These are phyloP conservation scores for Microbotryum lychnidis-dioicae DNA, from an alignment of 1,284 basidiomycete species.

Conservation along the genomic window DNA sequence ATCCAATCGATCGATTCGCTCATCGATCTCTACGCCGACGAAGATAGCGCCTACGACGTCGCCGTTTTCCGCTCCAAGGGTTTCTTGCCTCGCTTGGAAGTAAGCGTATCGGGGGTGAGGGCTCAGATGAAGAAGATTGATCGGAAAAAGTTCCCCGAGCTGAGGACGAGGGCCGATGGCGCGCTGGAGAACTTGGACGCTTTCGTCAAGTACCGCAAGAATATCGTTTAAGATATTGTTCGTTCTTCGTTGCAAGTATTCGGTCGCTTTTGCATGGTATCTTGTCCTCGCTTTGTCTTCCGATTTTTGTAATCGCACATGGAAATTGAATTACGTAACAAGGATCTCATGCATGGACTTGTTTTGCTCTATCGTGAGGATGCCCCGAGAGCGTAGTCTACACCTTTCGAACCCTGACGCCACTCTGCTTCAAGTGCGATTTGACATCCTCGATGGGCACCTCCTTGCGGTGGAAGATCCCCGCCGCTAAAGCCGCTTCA, in stretches of 20 bases:
- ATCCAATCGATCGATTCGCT: constrained; percentile 76
- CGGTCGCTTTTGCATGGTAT: not conserved
- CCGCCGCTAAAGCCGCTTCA: constrained; percentile 92
- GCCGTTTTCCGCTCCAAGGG: constrained; percentile 60
- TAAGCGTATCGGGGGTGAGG: constrained; percentile 52
- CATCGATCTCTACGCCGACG: constrained; percentile 93
- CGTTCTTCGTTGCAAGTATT: not conserved
- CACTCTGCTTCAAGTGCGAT: constrained; percentile 32
- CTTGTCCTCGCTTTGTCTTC: not conserved
- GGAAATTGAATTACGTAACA: not conserved
- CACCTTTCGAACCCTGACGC: constrained; percentile 18
- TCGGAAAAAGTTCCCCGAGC: constrained; percentile 42
- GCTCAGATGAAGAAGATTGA: constrained; percentile 49
- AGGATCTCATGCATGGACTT: not conserved
- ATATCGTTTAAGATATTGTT: constrained; percentile 40
- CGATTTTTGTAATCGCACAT: not conserved
- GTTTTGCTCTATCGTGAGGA: not conserved
- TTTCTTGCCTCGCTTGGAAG: constrained; percentile 50
- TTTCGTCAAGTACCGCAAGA: constrained; percentile 77
- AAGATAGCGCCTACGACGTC: constrained; percentile 67
- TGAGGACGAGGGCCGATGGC: constrained; percentile 46
- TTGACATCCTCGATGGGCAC: constrained; percentile 52
- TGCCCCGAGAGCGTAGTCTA: not conserved
- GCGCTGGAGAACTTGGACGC: constrained; percentile 67
- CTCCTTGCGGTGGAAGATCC: constrained; percentile 91